These are phyloP conservation scores for Plasmodium vinckei DNA, from an alignment of 169 alveolate species.

Conservation along the genomic window DNA sequence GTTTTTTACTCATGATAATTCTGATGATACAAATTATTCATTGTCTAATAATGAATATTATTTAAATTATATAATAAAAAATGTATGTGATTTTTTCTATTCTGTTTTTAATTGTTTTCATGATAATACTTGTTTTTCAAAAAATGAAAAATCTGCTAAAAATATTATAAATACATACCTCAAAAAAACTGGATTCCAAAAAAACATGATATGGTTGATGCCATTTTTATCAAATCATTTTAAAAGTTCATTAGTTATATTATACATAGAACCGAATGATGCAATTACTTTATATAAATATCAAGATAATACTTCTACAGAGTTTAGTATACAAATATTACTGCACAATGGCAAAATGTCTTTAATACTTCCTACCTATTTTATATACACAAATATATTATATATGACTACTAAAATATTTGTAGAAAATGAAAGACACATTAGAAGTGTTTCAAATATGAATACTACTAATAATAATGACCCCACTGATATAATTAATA, in stretches of 20 bases:
- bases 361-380: constrained; percentile 65
- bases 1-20: neutral
- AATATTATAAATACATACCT: constrained; percentile 16
- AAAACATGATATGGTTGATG: constrained; percentile 75
- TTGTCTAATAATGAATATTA: constrained; percentile 14
- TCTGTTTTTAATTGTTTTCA: constrained; percentile 22
- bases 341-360: constrained; percentile 45
- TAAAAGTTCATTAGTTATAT: constrained; percentile 36
- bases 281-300: constrained; percentile 55
- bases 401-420: constrained; percentile 30
- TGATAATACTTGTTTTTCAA: constrained; percentile 23
- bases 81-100: constrained; percentile 32
- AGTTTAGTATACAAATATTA: constrained; percentile 70
- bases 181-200: constrained; percentile 22
- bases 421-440: constrained; percentile 26
- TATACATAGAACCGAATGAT: constrained; percentile 17
- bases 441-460: too few species aligned
- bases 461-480: too few species aligned
- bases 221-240: constrained; percentile 56
- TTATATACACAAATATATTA: constrained; percentile 35
- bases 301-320: constrained; percentile 27
- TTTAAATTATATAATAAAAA: constrained; percentile 27
- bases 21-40: neutral
- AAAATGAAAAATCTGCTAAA: constrained; percentile 12
- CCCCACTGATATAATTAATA: constrained; percentile 1